These are phyloP conservation scores for Hymenoscyphus infarciens DNA, from an alignment of 2,329 filamentous ascomycete species.

Conservation along the genomic window DNA sequence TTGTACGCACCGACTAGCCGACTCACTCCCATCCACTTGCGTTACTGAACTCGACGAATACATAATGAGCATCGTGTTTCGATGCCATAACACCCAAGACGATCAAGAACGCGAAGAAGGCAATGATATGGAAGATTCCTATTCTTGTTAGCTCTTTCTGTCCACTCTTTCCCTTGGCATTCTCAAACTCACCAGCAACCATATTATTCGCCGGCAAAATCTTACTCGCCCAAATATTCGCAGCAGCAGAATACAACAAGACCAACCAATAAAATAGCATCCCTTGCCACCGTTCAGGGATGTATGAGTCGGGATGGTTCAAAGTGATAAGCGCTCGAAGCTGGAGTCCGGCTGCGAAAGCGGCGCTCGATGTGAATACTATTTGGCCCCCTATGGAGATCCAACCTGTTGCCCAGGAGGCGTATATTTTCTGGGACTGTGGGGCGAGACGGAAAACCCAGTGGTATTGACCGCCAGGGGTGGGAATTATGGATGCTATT, in stretches of 20 bases:
- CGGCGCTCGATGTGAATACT: too few species aligned
- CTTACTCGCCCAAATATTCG: too few species aligned
- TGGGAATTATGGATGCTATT: constrained; percentile 31
- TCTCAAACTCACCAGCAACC: constrained; percentile 40
- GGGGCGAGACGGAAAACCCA: not conserved
- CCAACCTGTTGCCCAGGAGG: not conserved
- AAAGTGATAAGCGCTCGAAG: too few species aligned
- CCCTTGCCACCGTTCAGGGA: too few species aligned
- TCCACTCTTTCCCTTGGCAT: constrained; percentile 43
- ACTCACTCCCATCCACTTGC: constrained; percentile 44
- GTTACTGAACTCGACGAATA: constrained; percentile 45
- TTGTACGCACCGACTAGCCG: constrained; percentile 41
- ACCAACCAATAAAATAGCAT: too few species aligned
- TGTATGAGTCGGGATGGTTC: too few species aligned
- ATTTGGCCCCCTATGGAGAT: constrained; percentile 30
- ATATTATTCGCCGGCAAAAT: constrained; percentile 21
- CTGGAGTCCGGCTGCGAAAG: too few species aligned
- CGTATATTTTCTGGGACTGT: not conserved
- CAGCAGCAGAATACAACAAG: too few species aligned
- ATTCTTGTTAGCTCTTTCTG: constrained; percentile 37
- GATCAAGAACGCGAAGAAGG: constrained; percentile 41
- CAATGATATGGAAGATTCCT: constrained; percentile 34
- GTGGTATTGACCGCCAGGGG: constrained; percentile 39
- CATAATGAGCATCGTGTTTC: constrained; percentile 42
- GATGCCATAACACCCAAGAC: constrained; percentile 40